Base-by-base conservation (phyloP, 1,139 yeast genomes). In the Kodamaea arcana region DNA sequence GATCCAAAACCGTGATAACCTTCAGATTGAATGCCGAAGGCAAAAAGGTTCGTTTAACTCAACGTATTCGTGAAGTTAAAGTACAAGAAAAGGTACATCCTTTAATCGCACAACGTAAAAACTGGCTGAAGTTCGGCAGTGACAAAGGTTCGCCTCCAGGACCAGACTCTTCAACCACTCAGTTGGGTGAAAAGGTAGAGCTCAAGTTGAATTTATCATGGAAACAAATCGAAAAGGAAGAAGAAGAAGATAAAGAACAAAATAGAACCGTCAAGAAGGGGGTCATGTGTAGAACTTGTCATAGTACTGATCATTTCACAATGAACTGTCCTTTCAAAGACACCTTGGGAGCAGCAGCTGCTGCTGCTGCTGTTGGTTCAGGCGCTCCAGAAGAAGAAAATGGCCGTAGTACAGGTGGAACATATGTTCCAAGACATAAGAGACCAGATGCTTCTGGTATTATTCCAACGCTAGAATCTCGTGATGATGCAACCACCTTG, bases 311-410 rank as follows among this genome's bases (percentile, higher is more conserved):
- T 48, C 99, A 92, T 74, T 87, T 82, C 76, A 85, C 97, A 27
- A 70, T 90, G 58, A 82, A 84, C 67, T 92, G 99, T 83, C 98
- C 98, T 46, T 87, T 81, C 75, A 90, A 85, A 68, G 95, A 84
- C 52, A 84, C 94, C 29, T 72, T 92, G 61, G 94, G 90, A 26
- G 72, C 72, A 30, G 65, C 64, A 33, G 49, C 60, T 15, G 62
- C 60, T 31, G 51, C 58, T 24, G 60, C 67, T 27, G 59, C 63
- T 29, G 45, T 58, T 20, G 62, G 58, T 32, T 50, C 58, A 25
- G 58, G 67, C 28, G 59, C 64, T 30, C 51, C 60, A 15, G 28
- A 25, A 8, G 61, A 58, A 28, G 37, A 51, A 18, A 37, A 44
- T 14, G 45, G 40, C 11, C 62, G 60, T 33, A 36, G 61, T 18